These are phyloP conservation scores for Dianthus caryophyllus DNA, from an alignment of 148 eudicot genomes.

Conservation along the genomic window DNA sequence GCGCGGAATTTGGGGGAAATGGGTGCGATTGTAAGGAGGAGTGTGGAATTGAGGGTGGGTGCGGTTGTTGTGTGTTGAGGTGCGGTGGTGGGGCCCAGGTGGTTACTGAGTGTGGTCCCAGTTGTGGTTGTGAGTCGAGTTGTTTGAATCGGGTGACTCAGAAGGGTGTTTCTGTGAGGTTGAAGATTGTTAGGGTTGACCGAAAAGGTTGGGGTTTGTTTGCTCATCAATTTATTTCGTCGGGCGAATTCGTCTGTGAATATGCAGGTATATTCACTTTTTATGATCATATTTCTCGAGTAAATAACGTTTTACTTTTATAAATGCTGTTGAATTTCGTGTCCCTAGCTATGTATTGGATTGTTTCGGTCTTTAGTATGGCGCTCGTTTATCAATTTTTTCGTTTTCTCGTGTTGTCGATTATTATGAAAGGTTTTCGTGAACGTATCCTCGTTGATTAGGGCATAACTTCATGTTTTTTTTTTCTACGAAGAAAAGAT, in stretches of 20 bases:
- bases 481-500: no score
- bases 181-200: constrained; percentile 49
- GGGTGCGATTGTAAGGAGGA: constrained; percentile 50
- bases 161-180: constrained; percentile 39
- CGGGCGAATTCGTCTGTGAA: constrained; percentile 60
- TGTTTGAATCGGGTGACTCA: constrained; percentile 63
- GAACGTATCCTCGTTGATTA: no score
- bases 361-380: no score
- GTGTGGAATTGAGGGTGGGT: constrained; percentile 27
- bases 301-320: no score
- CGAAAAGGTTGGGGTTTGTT: constrained; percentile 76
- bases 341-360: no score
- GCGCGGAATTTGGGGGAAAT: neutral
- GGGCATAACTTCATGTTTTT: no score
- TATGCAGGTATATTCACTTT: constrained; percentile 66
- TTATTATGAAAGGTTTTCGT: no score
- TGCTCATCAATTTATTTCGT: constrained; percentile 40
- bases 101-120: constrained; percentile 59
- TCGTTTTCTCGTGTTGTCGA: no score
- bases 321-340: no score
- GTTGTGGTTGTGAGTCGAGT: constrained; percentile 44
- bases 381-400: no score
- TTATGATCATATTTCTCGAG: neutral
- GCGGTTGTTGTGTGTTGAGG: constrained; percentile 37
- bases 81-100: constrained; percentile 22